Percentiles rank a stretch among this genome's conserved stretches.
Conservation (phyloP, 805 yeast species). For the Candida silvicultrix region DNA sequence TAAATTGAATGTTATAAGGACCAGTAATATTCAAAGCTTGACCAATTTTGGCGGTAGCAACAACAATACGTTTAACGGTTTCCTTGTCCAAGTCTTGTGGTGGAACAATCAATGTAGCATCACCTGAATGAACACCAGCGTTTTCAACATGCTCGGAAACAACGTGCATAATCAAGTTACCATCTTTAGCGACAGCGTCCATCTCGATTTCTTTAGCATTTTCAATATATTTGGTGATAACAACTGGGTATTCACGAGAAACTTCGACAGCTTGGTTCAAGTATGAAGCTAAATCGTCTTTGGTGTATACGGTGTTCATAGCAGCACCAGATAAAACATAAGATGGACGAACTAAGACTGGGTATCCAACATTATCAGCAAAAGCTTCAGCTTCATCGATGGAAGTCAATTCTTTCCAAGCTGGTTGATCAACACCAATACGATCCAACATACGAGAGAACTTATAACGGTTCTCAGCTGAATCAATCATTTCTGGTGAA, state of each 20-base stretch:
- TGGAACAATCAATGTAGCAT: constrained; percentile 94
- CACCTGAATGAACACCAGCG: constrained; percentile 99
- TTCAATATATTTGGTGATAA: constrained; percentile 92
- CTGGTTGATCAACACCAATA: constrained; percentile 97
- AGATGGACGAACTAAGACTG: constrained; percentile 95
- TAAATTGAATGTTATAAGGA: constrained; percentile 95
- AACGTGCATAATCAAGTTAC: constrained; percentile 92
- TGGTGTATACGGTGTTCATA: constrained; percentile 92
- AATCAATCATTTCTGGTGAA: constrained; percentile 96
- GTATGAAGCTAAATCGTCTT: constrained; percentile 81
- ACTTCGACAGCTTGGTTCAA: constrained; percentile 94
- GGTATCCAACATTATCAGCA: constrained; percentile 87
- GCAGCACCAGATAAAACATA: constrained; percentile 98
- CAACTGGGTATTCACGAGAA: constrained; percentile 97
- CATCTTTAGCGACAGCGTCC: constrained; percentile 97
- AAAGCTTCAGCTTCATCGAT: constrained; percentile 87
- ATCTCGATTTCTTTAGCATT: constrained; percentile 97
- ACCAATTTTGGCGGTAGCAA: constrained; percentile 94
- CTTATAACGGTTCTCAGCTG: constrained; percentile 97
- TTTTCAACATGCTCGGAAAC: constrained; percentile 98
- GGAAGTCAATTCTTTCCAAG: constrained; percentile 96
- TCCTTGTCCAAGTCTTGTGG: constrained; percentile 93
- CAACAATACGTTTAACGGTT: constrained; percentile 86
- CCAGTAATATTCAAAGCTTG: constrained; percentile 93
- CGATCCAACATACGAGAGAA: constrained; percentile 95